Conservation (phyloP, 2,329 filamentous ascomycete species). For the Phaeomoniella chlamydospora region DNA sequence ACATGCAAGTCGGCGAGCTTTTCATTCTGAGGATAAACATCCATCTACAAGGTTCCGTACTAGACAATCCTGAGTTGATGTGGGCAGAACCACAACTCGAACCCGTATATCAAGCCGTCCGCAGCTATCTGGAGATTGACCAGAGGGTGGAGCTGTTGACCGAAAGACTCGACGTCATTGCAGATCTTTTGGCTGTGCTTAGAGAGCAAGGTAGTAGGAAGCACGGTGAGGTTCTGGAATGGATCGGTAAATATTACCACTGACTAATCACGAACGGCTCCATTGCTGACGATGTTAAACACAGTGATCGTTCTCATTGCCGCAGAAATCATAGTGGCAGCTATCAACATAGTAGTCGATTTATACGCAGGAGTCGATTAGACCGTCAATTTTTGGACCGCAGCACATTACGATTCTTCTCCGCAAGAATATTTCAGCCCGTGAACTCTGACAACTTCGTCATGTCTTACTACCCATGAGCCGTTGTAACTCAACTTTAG, state of each 20-base stretch:
- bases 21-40: constrained; percentile 98
- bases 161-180: constrained; percentile 83
- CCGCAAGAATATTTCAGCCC: too few relatives aligned
- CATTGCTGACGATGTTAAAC: constrained; percentile 4
- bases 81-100: constrained; percentile 97
- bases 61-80: constrained; percentile 94
- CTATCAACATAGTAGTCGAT: constrained; percentile 90
- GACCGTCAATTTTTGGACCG: too few relatives aligned
- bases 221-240: constrained; percentile 77
- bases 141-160: constrained; percentile 81
- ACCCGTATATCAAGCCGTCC: constrained; percentile 87
- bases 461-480: too few relatives aligned
- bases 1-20: constrained; percentile 98
- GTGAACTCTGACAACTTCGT: too few relatives aligned
- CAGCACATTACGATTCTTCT: too few relatives aligned
- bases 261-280: not conserved
- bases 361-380: constrained; percentile 58
- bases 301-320: constrained; percentile 88
- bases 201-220: constrained; percentile 93
- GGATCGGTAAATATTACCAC: constrained; percentile 54
- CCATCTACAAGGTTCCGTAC: constrained; percentile 88
- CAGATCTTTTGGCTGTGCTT: constrained; percentile 77
- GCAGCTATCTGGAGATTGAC: constrained; percentile 96
- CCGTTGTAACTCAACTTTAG: too few relatives aligned
- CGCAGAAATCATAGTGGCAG: constrained; percentile 84